A percentile compares a stretch with the other conserved stretches of the same genome.
Evolutionary conservation across 768 basidiomycete species (phyloP).

Genomic region (Phylloporus arenicola): DNA sequence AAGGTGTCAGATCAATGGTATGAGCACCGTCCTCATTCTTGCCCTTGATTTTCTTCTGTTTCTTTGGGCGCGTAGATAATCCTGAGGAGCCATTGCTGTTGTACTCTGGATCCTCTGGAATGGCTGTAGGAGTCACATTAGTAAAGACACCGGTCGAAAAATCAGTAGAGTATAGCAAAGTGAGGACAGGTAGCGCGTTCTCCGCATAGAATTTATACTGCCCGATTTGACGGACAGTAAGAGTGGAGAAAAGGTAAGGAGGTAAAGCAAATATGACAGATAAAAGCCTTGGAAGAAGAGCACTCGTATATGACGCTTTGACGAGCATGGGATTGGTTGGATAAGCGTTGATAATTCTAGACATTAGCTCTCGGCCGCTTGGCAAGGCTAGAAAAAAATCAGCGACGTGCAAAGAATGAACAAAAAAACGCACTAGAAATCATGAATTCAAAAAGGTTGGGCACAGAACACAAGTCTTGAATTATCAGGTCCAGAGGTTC

Average conservation of each 20-base stretch:
- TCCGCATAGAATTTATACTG: conserved; percentile 21
- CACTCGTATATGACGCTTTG: conserved; percentile 14
- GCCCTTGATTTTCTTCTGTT: conserved; percentile 27
- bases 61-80: conserved; percentile 11
- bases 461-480: conserved; percentile 24
- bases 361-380: conserved; percentile 9
- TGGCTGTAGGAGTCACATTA: background rate
- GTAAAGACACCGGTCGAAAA: background rate
- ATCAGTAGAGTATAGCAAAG: conserved; percentile 12
- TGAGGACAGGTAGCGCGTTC: conserved; percentile 18
- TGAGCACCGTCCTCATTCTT: conserved; percentile 8
- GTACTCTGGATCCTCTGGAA: conserved; percentile 3
- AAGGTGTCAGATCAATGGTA: conserved; percentile 24
- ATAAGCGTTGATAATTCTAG: conserved; percentile 31
- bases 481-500: conserved; percentile 19
- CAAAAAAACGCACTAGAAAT: conserved; percentile 22
- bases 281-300: conserved; percentile 25
- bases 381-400: conserved; percentile 12
- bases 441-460: conserved; percentile 27
- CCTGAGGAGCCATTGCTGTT: conserved; percentile 1
- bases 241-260: conserved; percentile 9
- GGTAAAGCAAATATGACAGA: conserved; percentile 22
- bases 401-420: background rate
- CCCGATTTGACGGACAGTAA: conserved; percentile 10
- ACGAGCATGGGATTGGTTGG: conserved; percentile 24